phyloP scores from a whole-genome alignment of 805 yeast species.

The Metschnikowia gruessii region DNA sequence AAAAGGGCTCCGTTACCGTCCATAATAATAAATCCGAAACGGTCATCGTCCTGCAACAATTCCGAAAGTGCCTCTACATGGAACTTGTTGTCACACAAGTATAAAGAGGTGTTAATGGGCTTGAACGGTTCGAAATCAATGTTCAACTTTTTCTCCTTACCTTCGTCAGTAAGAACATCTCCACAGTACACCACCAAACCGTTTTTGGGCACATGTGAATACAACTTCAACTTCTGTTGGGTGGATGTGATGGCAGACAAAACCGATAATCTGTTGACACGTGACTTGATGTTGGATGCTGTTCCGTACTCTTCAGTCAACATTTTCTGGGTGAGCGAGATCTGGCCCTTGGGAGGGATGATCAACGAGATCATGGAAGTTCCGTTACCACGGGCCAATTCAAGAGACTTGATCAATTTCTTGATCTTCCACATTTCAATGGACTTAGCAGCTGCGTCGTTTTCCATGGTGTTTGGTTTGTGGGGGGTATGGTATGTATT shows the following conservation, averaged over 20 bases:
- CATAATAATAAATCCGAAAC: constrained; percentile 97
- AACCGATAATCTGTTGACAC: constrained; percentile 95
- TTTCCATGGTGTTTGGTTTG: constrained; percentile 13
- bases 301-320: constrained; percentile 98
- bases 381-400: constrained; percentile 96
- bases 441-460: constrained; percentile 74
- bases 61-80: constrained; percentile 97
- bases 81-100: constrained; percentile 96
- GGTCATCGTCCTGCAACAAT: constrained; percentile 90
- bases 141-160: constrained; percentile 94
- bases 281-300: constrained; percentile 95
- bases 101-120: constrained; percentile 94
- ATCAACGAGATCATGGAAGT: constrained; percentile 97
- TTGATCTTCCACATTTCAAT: constrained; percentile 99
- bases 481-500: too few species aligned
- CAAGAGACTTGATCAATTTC: constrained; percentile 83
- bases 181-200: constrained; percentile 98
- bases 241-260: constrained; percentile 97
- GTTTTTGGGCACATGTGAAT: constrained; percentile 85
- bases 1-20: constrained; percentile 98
- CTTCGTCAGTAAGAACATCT: constrained; percentile 95
- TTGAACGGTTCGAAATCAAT: constrained; percentile 98
- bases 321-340: constrained; percentile 83
- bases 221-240: constrained; percentile 91
- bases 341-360: constrained; percentile 94